phyloP scores from a whole-genome alignment of 192 early-diverging fungal species.

The Coemansia sp. region DNA sequence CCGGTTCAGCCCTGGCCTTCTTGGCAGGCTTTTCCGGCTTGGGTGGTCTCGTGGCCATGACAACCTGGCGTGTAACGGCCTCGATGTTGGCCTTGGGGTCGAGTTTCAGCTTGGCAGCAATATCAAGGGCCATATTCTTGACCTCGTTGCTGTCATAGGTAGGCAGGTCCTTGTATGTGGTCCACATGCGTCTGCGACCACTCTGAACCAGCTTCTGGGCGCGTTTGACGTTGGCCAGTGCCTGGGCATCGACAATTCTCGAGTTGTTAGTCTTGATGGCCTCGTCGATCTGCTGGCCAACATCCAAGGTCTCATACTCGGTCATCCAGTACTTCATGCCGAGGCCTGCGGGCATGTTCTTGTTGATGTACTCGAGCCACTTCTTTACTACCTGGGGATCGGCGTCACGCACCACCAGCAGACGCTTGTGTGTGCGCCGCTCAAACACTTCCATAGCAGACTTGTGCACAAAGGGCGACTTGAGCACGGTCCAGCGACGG shows the following conservation, averaged over 20 bases:
- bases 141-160: constrained; percentile 24
- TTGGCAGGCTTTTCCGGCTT: constrained; percentile 6
- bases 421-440: constrained; percentile 78
- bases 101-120: constrained; percentile 24
- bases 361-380: constrained; percentile 76
- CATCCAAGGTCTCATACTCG: constrained; percentile 61
- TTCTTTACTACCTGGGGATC: constrained; percentile 66
- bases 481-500: constrained; percentile 81
- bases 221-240: constrained; percentile 15
- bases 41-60: constrained; percentile 25
- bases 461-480: constrained; percentile 94
- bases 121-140: constrained; percentile 23
- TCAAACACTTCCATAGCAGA: constrained; percentile 97
- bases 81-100: constrained; percentile 40
- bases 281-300: constrained; percentile 28
- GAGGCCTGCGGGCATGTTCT: constrained; percentile 81
- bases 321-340: constrained; percentile 74
- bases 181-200: constrained; percentile 35
- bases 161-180: constrained; percentile 41
- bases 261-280: constrained; percentile 25
- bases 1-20: constrained; percentile 1
- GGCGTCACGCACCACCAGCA: constrained; percentile 76
- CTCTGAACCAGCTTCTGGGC: constrained; percentile 15
- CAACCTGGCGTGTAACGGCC: constrained; percentile 25
- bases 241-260: constrained; percentile 8